Evolutionary conservation across 345 rosid species (phyloP).

Genomic region (Gossypium mustelinum): DNA sequence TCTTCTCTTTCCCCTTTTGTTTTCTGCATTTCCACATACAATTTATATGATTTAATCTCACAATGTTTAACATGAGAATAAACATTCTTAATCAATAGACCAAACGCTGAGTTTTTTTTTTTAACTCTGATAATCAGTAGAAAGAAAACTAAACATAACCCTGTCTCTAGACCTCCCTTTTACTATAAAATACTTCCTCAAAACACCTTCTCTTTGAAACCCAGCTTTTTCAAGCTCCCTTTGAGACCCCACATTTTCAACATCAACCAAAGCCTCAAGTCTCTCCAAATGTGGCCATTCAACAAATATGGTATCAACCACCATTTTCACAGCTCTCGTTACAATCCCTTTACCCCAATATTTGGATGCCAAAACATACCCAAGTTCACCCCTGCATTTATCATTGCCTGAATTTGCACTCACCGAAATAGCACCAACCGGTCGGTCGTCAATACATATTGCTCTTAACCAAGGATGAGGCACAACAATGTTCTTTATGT

Average conservation of each 20-base stretch:
- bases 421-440: conserved; percentile 51
- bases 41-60: too few relatives aligned
- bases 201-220: conserved; percentile 56
- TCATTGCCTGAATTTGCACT: conserved; percentile 37
- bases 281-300: conserved; percentile 58
- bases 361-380: conserved; percentile 38
- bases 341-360: conserved; percentile 66
- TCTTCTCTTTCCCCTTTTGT: conserved; percentile 55
- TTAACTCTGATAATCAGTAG: conserved; percentile 36
- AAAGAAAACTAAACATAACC: conserved; percentile 58
- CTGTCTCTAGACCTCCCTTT: conserved; percentile 54
- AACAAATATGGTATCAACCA: conserved; percentile 32
- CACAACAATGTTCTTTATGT: conserved; percentile 25
- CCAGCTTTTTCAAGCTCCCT: conserved; percentile 68
- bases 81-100: too few relatives aligned
- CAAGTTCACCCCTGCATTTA: conserved; percentile 47
- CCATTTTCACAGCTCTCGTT: conserved; percentile 48
- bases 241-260: conserved; percentile 52
- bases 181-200: conserved; percentile 36
- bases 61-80: too few relatives aligned
- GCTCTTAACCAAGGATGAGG: conserved; percentile 65
- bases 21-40: conserved; percentile 32
- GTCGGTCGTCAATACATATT: conserved; percentile 46
- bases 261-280: conserved; percentile 57
- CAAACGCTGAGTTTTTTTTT: too few relatives aligned